Base-by-base conservation (phyloP, 2,329 filamentous ascomycete species). In the Pseudogymnoascus sp. region DNA sequence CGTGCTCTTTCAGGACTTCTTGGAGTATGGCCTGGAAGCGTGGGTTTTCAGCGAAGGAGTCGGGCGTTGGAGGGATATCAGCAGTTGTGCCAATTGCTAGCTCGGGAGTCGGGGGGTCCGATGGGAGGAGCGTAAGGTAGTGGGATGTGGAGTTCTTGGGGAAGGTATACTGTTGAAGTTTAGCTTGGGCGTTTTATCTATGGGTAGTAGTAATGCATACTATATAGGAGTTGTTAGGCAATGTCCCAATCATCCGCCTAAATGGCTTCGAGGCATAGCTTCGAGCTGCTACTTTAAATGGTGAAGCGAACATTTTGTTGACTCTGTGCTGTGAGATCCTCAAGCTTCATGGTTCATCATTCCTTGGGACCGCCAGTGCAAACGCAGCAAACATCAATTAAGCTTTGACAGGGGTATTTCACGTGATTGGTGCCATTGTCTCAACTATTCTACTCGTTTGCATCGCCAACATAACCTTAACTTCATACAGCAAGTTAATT, bases 81-180 rank as follows among this genome's bases (percentile, higher is more conserved):
- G 80, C 81, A 0, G 84, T 81, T 1, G 78, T 82, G 58, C 86
- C 86, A 63, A 89, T 81, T 11, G 84, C 78, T 17, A 88, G 74
- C 29, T 71, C 70, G 5, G 75, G 70, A 3, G 75, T 80, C 0
- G 85, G 84, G 1, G 84, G 84, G 11, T 77, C 72, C 39, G 79
- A 81, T 37, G 83, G 77, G 62, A 88, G 82, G 65, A 84, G 82
- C 41, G 82, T 82, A 31, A 89, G 78, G 33, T 85, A 74, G 69
- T 85, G 78, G 1, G 76, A 70, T 31, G 44, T 31, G 6, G 75
- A 68, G 1, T 78, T 74, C 63, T 80, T 74, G 26, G 79, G 78
- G 67, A 84, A 83, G 61, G 82, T 79, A 78, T 84, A 85, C 84
- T 87, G 58, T 33, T 21, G 15, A 9, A 17, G 10, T 29, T 39